Base-by-base conservation (phyloP, 306 rosid species). In the Astragalus glycyphyllos region DNA sequence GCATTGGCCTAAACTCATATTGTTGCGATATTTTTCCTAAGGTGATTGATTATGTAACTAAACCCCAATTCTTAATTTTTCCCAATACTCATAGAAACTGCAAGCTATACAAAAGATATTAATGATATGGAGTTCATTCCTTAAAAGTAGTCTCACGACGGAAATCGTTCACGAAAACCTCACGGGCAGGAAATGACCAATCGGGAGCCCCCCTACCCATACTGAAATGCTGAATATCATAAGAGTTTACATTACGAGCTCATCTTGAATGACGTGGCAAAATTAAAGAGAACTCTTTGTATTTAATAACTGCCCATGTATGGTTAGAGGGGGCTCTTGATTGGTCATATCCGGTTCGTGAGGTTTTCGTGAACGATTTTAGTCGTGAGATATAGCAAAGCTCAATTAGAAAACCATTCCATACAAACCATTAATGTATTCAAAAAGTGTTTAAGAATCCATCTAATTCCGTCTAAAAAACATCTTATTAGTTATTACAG, bases 1-100 rank as follows among this genome's bases (percentile, higher is more conserved):
- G 72, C 11, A 60, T 49, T 78, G 8, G 7, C 59, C 73, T 65
- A 47, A 35, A 57, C 78, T 53, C 32, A 32, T 26, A 11, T 34
- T 2, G 13, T 63, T 32, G 3, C 31, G 6, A 46, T 8, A 51
- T 41, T 56, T 46, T 17, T 57, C 47, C 40, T 29, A 7, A 29
- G 23, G 32, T 56, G 49, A 31, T 41, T 35, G 48, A 55, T 42
- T 63, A 17, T 16, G 34, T 59, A 65, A 41, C 58, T 50, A 77
- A 58, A 49, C 32, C 16, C 79, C 65, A 11, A n/a, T 41, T 40
- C 42, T 45, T 71, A 54, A 45, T 12, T 47, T 44, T 38, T 47
- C 16, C 29, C 46, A 11, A 40, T 48, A 38, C 13, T 63, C 20
- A 54, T 1, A 70, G 8, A 63, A 77, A 35, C 49, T 54, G 55